These are phyloP conservation scores for Thelephora aurantiotincta DNA, from an alignment of 768 basidiomycete species.

Conservation along the genomic window DNA sequence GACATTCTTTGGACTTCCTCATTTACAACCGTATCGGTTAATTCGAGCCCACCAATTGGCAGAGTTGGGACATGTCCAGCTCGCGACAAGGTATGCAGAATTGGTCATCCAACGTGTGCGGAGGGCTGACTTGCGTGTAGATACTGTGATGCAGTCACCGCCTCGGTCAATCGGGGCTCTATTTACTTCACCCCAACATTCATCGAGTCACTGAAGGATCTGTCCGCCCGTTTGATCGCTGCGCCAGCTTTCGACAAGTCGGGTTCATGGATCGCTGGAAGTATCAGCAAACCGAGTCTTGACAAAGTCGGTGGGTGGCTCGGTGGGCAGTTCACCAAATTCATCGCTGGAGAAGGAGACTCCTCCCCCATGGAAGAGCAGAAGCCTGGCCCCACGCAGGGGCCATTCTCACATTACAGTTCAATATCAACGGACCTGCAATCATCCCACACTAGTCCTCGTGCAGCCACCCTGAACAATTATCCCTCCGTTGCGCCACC, in stretches of 20 bases:
- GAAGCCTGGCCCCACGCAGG: conserved; percentile 27
- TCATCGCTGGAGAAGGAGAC: conserved; percentile 88
- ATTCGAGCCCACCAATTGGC: conserved; percentile 62
- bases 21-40: conserved; percentile 81
- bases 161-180: conserved; percentile 45
- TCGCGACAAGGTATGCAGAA: conserved; percentile 52
- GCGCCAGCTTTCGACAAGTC: conserved; percentile 62
- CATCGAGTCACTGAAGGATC: conserved; percentile 58
- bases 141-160: conserved; percentile 85
- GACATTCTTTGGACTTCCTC: conserved; percentile 63
- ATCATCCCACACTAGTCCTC: conserved; percentile 68
- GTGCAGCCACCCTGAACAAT: conserved; percentile 32
- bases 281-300: conserved; percentile 80
- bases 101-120: background rate
- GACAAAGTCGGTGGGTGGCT: conserved; percentile 89
- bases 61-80: conserved; percentile 66
- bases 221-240: conserved; percentile 67
- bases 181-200: conserved; percentile 54
- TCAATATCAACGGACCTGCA: conserved; percentile 74
- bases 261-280: conserved; percentile 77
- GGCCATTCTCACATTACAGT: conserved; percentile 89
- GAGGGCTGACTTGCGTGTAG: conserved; percentile 26
- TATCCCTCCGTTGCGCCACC: conserved; percentile 28
- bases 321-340: conserved; percentile 82
- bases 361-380: conserved; percentile 21